phyloP scores from a whole-genome alignment of 441 rosid species.

The Gossypium schwendimanii region DNA sequence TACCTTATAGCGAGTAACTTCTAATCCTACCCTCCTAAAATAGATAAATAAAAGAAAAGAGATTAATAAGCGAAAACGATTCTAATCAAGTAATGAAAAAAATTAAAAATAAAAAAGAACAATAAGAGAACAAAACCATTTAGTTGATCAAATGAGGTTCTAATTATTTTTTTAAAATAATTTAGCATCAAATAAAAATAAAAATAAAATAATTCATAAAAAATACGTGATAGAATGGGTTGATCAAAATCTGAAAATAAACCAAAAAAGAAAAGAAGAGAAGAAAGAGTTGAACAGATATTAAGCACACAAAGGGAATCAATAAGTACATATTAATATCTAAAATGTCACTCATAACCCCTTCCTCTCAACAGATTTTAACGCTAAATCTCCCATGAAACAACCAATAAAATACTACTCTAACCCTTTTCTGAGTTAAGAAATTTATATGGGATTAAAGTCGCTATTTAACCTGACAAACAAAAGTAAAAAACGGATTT shows the following conservation, averaged over 20 bases:
- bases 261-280: neutral
- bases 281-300: neutral
- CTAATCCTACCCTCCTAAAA: too few relatives aligned
- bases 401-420: constrained; percentile 6
- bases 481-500: neutral
- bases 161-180: too few relatives aligned
- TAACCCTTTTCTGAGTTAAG: neutral
- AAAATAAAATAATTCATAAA: neutral
- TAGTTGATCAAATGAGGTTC: too few relatives aligned
- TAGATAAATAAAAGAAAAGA: too few relatives aligned
- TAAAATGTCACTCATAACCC: neutral
- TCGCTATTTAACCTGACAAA: neutral
- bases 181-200: neutral
- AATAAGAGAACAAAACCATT: too few relatives aligned
- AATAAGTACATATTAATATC: neutral
- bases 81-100: too few relatives aligned
- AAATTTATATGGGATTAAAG: neutral
- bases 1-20: too few relatives aligned
- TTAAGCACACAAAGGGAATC: neutral
- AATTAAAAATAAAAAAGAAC: too few relatives aligned
- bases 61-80: too few relatives aligned
- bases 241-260: neutral
- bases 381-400: too few relatives aligned
- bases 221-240: neutral
- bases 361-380: neutral